Evolutionary conservation across 2,329 filamentous ascomycete genomes (phyloP).

Genomic region (Colletotrichum magnum): DNA sequence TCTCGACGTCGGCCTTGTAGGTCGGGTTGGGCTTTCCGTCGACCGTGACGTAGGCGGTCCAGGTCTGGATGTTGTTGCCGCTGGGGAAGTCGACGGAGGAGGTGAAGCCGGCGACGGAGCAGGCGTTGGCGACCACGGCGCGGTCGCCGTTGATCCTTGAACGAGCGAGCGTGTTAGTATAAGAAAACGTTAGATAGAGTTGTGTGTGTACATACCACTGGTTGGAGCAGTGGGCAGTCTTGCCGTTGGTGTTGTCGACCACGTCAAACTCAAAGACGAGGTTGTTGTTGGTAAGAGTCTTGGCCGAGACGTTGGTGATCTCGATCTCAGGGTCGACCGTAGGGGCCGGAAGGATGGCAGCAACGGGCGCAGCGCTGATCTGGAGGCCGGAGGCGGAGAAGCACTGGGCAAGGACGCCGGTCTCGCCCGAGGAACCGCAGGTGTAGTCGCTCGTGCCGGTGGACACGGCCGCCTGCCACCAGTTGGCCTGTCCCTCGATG

Average conservation of each 20-base stretch:
- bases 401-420: too few species aligned
- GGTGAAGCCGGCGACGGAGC: constrained; percentile 4
- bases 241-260: background rate
- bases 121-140: background rate
- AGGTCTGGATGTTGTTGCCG: background rate
- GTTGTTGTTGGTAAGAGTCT: constrained; percentile 1
- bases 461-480: too few species aligned
- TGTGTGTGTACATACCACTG: background rate
- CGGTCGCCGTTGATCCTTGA: background rate
- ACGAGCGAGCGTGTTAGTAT: background rate
- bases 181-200: background rate
- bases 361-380: background rate
- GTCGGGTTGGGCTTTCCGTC: background rate
- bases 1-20: background rate
- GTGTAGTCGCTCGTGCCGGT: too few species aligned
- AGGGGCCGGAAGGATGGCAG: background rate
- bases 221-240: background rate
- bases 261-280: constrained; percentile 8
- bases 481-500: too few species aligned
- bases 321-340: background rate
- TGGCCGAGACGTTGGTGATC: constrained; percentile 10
- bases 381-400: too few species aligned
- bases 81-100: constrained; percentile 2
- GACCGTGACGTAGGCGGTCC: background rate
- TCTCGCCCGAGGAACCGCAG: too few species aligned